phyloP scores from a whole-genome alignment of 495 filamentous ascomycete species.

The Cercophora sp. region DNA sequence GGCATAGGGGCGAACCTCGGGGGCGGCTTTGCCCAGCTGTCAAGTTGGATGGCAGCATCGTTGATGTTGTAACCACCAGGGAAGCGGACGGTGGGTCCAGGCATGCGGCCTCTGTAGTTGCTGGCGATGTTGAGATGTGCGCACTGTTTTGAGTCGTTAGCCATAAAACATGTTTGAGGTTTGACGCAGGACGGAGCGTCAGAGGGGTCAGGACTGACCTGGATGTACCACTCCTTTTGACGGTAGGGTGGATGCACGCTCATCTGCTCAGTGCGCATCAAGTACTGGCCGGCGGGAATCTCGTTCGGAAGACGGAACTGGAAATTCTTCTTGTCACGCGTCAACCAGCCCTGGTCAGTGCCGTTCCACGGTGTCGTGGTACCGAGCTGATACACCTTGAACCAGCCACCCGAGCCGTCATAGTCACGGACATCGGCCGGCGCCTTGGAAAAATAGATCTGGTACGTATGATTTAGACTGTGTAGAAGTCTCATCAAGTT shows the following conservation, averaged over 20 bases:
- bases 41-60: constrained; percentile 14
- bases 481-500: too few species aligned
- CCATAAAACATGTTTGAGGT: too few species aligned
- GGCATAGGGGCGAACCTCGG: constrained; percentile 18
- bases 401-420: constrained; percentile 46
- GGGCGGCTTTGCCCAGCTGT: constrained; percentile 17
- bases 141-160: too few species aligned
- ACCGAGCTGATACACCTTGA: constrained; percentile 41
- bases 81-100: constrained; percentile 12
- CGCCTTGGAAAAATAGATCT: constrained; percentile 43
- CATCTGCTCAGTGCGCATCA: constrained; percentile 54
- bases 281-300: constrained; percentile 42
- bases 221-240: constrained; percentile 50
- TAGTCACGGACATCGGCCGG: constrained; percentile 38
- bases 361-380: constrained; percentile 16
- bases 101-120: constrained; percentile 15
- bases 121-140: constrained; percentile 42
- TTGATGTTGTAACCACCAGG: constrained; percentile 12
- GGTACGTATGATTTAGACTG: too few species aligned
- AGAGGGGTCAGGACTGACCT: too few species aligned
- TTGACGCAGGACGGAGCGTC: too few species aligned
- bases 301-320: constrained; percentile 17
- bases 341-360: constrained; percentile 20
- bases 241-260: constrained; percentile 40
- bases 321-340: constrained; percentile 13